Evolutionary conservation across 441 rosid genomes (phyloP).

Genomic region (Mallotus japonicus): DNA sequence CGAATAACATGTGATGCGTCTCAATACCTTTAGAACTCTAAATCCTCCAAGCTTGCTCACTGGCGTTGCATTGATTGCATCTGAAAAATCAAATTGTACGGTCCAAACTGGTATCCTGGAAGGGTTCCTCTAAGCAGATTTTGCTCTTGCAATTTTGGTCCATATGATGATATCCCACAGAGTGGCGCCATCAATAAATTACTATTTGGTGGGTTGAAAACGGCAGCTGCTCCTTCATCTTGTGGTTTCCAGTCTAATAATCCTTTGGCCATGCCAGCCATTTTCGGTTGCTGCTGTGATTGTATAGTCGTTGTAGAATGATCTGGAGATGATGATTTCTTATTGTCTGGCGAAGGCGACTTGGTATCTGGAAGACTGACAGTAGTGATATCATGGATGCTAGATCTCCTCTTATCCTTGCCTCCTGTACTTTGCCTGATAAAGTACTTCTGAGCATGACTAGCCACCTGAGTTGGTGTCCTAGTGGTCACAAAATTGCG

Average conservation of each 20-base stretch:
- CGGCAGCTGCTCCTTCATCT: conserved; percentile 28
- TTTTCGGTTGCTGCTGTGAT: conserved; percentile 18
- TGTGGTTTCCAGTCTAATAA: conserved; percentile 39
- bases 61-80: conserved; percentile 64
- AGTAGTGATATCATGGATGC: conserved; percentile 93
- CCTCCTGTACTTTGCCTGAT: conserved; percentile 84
- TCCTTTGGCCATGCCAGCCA: conserved; percentile 26
- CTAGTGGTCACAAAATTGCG: conserved; percentile 75
- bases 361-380: conserved; percentile 55
- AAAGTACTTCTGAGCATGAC: conserved; percentile 95
- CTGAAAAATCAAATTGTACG: conserved; percentile 44
- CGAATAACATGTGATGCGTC: conserved; percentile 10
- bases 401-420: conserved; percentile 89
- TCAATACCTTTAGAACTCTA: conserved; percentile 24
- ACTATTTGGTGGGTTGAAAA: conserved; percentile 35
- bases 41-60: conserved; percentile 28
- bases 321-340: conserved; percentile 45
- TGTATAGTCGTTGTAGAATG: conserved; percentile 34
- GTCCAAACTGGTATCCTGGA: conserved; percentile 57
- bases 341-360: conserved; percentile 38
- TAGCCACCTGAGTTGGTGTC: conserved; percentile 95
- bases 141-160: conserved; percentile 60
- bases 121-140: conserved; percentile 41
- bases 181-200: conserved; percentile 40
- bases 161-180: conserved; percentile 51